These are phyloP conservation scores for Oenanthe javanica DNA, from an alignment of 140 eudicot species.

Conservation along the genomic window DNA sequence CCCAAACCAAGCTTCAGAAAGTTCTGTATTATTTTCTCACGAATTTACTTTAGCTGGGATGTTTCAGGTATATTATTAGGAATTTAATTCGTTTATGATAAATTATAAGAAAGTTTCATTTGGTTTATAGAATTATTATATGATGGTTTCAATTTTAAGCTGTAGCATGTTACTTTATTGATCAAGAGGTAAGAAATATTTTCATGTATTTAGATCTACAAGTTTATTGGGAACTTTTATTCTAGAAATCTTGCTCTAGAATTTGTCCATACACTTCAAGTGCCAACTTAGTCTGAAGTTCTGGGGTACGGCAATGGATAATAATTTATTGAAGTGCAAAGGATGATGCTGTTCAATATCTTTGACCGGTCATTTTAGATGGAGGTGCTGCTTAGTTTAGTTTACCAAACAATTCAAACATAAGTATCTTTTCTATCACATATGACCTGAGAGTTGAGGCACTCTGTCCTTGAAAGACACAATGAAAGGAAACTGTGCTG, in stretches of 20 bases:
- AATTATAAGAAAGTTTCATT: not conserved
- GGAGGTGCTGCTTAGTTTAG: not conserved
- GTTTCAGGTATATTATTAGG: not conserved
- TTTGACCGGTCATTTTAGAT: not conserved
- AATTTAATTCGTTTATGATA: not conserved
- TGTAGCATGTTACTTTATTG: not conserved
- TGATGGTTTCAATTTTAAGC: conserved; percentile 14
- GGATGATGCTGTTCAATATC: not conserved
- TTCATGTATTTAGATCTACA: not conserved
- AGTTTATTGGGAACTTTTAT: not conserved
- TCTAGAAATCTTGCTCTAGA: not conserved
- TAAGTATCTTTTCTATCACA: not conserved
- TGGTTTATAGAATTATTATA: not conserved
- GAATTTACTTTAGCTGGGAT: not conserved
- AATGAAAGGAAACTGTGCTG: not conserved
- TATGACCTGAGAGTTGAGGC: not conserved
- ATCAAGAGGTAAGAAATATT: not conserved
- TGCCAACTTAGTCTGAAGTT: not conserved
- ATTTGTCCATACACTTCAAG: not conserved
- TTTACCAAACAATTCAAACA: not conserved
- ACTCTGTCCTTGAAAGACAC: not conserved
- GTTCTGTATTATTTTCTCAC: not conserved
- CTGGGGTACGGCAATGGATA: not conserved
- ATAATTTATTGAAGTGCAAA: not conserved
- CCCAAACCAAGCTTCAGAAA: not conserved